phyloP scores from a whole-genome alignment of 805 yeast genomes.

The Monosporozyma siamensis region DNA sequence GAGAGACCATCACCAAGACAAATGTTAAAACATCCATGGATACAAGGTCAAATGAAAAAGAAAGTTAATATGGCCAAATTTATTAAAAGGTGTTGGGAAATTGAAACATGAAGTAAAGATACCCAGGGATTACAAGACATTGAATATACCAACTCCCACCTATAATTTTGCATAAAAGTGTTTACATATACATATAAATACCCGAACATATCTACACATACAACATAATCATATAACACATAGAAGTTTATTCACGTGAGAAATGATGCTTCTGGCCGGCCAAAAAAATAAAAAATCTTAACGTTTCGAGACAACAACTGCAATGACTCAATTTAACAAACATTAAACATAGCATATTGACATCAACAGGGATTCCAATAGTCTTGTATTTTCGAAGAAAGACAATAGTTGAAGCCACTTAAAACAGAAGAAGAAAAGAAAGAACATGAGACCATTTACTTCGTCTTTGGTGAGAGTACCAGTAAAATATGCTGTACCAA shows the following conservation, averaged over 20 bases:
- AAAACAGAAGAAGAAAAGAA: not conserved
- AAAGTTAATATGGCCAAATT: conserved; percentile 80
- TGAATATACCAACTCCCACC: not conserved
- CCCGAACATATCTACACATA: too few species aligned
- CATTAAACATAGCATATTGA: too few species aligned
- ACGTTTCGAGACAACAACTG: too few species aligned
- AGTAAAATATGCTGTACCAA: conserved; percentile 1
- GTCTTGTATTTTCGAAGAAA: too few species aligned
- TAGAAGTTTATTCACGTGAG: not conserved
- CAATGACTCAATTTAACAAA: too few species aligned
- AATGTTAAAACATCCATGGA: conserved; percentile 92
- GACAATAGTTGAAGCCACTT: too few species aligned
- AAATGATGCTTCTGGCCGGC: not conserved
- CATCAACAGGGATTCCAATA: too few species aligned
- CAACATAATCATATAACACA: not conserved
- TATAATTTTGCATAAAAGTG: not conserved
- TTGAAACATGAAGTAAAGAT: not conserved
- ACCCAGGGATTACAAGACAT: not conserved
- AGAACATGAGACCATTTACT: conserved; percentile 5
- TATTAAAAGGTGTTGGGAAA: conserved; percentile 62
- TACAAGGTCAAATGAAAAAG: conserved; percentile 61
- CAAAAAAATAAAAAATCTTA: not conserved
- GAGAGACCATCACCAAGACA: conserved; percentile 89
- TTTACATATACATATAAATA: not conserved
- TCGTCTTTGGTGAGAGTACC: not conserved